Percentiles rank a stretch among this genome's conserved stretches.
These are phyloP conservation scores for Claviceps sp. DNA, from an alignment of 2,329 filamentous ascomycete genomes.

Conservation along the genomic window DNA sequence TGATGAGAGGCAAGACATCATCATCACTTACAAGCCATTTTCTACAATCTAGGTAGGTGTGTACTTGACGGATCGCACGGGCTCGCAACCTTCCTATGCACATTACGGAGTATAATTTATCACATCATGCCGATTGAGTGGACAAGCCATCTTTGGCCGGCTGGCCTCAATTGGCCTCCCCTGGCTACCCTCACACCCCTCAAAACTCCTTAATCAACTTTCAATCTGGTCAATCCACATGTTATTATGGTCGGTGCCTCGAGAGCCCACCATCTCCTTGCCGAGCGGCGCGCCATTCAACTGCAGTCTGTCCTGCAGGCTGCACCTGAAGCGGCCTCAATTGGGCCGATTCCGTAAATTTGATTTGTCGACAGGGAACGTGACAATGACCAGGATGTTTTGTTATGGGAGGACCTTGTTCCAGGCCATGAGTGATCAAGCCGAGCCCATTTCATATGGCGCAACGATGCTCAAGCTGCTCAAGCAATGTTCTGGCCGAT, in stretches of 20 bases:
- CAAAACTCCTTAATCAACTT: not conserved
- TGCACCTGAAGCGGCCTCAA: not conserved
- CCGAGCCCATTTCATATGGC: not conserved
- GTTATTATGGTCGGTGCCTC: not conserved
- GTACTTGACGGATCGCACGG: not conserved
- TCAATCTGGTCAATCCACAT: not conserved
- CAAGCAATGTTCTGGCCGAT: not conserved
- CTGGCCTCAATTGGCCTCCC: not conserved
- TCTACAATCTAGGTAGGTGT: not conserved
- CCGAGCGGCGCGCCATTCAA: not conserved
- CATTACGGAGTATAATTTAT: not conserved
- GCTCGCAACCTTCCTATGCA: not conserved
- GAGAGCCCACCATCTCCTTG: not conserved
- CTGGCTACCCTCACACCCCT: not conserved
- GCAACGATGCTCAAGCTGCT: not conserved
- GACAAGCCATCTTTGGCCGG: not conserved
- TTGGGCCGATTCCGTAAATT: not conserved
- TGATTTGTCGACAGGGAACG: not conserved
- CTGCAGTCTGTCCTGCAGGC: not conserved
- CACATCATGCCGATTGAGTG: not conserved
- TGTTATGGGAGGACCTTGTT: not conserved
- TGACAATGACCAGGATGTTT: not conserved
- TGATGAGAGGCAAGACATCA: slow-evolving; percentile 3
- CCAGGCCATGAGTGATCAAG: not conserved
- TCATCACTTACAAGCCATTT: not conserved